Evolutionary conservation across 169 alveolate species (phyloP).

Genomic region (Besnoitia besnoiti): DNA sequence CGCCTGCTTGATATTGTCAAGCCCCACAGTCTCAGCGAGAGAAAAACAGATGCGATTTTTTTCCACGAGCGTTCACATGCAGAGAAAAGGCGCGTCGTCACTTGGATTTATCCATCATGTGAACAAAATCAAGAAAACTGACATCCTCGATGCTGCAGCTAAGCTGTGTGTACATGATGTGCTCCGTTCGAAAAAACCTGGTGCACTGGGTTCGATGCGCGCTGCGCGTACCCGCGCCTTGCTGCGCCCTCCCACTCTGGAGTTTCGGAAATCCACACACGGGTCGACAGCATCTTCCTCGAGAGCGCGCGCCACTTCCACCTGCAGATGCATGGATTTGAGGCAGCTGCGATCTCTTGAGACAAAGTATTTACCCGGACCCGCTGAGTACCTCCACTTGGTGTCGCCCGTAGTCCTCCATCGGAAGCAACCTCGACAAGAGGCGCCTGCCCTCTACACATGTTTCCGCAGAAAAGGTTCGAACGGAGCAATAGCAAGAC

Average conservation of each 20-base stretch:
- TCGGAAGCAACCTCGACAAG: no score
- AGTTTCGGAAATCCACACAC: background rate
- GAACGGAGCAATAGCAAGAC: no score
- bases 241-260: background rate
- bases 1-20: background rate
- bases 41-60: background rate
- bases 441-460: no score
- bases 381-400: no score
- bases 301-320: no score
- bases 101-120: background rate
- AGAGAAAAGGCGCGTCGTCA: background rate
- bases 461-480: no score
- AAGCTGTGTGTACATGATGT: background rate
- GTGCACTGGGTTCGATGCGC: background rate
- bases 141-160: background rate
- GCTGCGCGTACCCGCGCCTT: background rate
- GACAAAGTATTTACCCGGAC: no score
- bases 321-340: no score
- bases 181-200: background rate
- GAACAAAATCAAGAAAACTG: background rate
- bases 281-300: no score
- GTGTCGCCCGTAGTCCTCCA: no score
- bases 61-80: background rate
- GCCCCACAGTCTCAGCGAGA: background rate
- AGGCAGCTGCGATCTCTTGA: no score